A percentile compares a stretch with the other conserved stretches of the same genome.
Conservation (phyloP, 1,284 basidiomycete species). For the Boletus semigastroideus region DNA sequence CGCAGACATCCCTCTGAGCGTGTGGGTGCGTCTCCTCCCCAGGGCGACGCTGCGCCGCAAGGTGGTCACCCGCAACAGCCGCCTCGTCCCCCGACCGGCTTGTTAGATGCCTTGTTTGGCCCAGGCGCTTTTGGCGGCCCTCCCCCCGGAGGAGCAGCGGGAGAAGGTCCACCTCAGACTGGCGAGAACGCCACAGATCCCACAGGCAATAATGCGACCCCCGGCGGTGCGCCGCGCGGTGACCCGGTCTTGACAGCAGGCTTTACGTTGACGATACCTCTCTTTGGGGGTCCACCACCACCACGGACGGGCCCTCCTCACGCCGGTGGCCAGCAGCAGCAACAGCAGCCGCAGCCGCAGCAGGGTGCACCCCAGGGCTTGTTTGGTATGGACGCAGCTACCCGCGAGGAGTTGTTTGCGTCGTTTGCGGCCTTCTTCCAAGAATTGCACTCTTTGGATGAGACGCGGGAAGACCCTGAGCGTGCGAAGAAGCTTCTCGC, state of each 20-base stretch:
- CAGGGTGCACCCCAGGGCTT: neutral
- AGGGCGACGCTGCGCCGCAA: conserved; percentile 14
- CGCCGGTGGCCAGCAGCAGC: neutral
- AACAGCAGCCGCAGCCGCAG: neutral
- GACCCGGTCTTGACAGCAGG: conserved; percentile 29
- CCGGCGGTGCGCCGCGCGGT: conserved; percentile 22
- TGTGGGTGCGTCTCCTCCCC: conserved; percentile 15
- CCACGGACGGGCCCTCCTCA: conserved; percentile 5
- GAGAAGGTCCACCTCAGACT: conserved; percentile 20
- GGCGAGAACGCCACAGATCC: conserved; percentile 29
- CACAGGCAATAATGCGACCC: conserved; percentile 23
- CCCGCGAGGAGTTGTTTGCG: conserved; percentile 29
- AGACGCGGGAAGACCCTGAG: conserved; percentile 61
- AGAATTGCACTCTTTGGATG: conserved; percentile 33
- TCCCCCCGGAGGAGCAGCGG: conserved; percentile 13
- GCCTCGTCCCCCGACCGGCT: conserved; percentile 12
- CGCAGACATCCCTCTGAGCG: conserved; percentile 60
- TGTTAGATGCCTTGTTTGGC: conserved; percentile 32
- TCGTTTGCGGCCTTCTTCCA: conserved; percentile 33
- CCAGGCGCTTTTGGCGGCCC: conserved; percentile 9
- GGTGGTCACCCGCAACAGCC: conserved; percentile 19
- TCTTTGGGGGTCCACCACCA: conserved; percentile 23
- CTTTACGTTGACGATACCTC: conserved; percentile 33
- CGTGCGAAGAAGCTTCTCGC: conserved; percentile 60
- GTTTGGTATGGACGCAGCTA: conserved; percentile 21